Evolutionary conservation across 2,329 filamentous ascomycete genomes (phyloP).

Genomic region (Xenosphaeropsis pyriputrescens): DNA sequence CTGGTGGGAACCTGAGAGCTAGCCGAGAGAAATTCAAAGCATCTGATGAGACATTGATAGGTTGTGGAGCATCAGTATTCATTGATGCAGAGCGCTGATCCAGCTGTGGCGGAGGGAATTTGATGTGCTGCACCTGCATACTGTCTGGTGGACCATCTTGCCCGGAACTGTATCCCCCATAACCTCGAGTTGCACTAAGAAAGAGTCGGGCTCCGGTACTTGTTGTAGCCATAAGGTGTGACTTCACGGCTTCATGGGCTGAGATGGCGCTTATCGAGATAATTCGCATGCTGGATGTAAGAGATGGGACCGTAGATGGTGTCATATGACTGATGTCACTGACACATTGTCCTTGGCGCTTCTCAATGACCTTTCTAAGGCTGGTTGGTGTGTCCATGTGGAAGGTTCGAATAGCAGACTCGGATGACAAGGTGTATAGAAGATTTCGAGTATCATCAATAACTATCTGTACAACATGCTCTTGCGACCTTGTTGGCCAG

Average conservation of each 20-base stretch:
- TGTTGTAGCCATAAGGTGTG: slow-evolving; percentile 83
- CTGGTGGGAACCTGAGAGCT: slow-evolving; percentile 60
- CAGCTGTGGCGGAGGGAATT: slow-evolving; percentile 59
- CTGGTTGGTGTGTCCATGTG: slow-evolving; percentile 58
- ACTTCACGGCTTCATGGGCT: slow-evolving; percentile 60
- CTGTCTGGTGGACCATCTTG: slow-evolving; percentile 58
- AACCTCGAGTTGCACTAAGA: slow-evolving; percentile 68
- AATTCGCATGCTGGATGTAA: slow-evolving; percentile 57
- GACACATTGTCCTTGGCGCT: slow-evolving; percentile 40
- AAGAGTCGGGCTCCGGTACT: slow-evolving; percentile 85
- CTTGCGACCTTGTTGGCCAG: slow-evolving; percentile 35
- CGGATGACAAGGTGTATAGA: slow-evolving; percentile 80
- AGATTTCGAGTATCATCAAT: slow-evolving; percentile 81
- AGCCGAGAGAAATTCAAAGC: slow-evolving; percentile 32
- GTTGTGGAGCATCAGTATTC: slow-evolving; percentile 10
- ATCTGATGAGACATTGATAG: slow-evolving; percentile 25
- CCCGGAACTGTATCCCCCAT: slow-evolving; percentile 41
- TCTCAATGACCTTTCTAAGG: slow-evolving; percentile 50
- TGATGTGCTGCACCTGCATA: slow-evolving; percentile 96
- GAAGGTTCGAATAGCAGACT: slow-evolving; percentile 82
- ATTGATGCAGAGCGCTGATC: slow-evolving; percentile 14
- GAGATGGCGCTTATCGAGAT: slow-evolving; percentile 79
- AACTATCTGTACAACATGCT: slow-evolving; percentile 63
- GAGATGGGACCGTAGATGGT: slow-evolving; percentile 56
- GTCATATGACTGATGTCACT: slow-evolving; percentile 81